A percentile compares a stretch with the other conserved stretches of the same genome.
Evolutionary conservation across 2,329 filamentous ascomycete genomes (phyloP).

Genomic region (Diatrype stigma): DNA sequence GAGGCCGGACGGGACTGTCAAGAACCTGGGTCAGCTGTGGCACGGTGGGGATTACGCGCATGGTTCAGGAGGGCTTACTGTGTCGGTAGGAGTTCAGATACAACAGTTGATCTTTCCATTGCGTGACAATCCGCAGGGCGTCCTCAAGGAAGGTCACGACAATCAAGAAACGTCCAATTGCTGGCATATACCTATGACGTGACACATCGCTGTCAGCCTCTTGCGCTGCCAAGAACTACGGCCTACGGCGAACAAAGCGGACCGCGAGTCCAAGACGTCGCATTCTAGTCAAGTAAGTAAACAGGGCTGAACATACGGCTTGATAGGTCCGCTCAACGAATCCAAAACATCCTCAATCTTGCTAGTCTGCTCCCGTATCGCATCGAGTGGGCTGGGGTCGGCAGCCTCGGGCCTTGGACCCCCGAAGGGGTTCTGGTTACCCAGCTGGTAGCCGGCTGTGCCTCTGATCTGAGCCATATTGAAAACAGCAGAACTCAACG

Average conservation of each 20-base stretch:
- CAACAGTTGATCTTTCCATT: constrained; percentile 92
- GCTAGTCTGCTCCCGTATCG: constrained; percentile 90
- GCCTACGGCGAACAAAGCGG: background rate
- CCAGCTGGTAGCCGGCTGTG: constrained; percentile 79
- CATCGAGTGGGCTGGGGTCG: constrained; percentile 76
- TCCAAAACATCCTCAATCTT: constrained; percentile 96
- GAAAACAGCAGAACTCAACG: constrained; percentile 2
- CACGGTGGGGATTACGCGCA: background rate
- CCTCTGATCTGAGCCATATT: constrained; percentile 51
- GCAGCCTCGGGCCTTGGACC: constrained; percentile 57
- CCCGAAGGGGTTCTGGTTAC: constrained; percentile 68
- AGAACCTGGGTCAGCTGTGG: constrained; percentile 16
- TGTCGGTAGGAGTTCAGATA: constrained; percentile 91
- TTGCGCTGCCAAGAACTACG: constrained; percentile 1
- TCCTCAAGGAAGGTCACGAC: constrained; percentile 98
- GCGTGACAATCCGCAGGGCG: constrained; percentile 90
- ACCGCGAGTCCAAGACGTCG: background rate
- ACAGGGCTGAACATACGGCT: constrained; percentile 67
- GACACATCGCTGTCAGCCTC: constrained; percentile 19
- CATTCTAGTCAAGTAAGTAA: background rate
- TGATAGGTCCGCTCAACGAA: constrained; percentile 81
- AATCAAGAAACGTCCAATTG: constrained; percentile 94
- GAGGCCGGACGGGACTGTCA: constrained; percentile 74
- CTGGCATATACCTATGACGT: constrained; percentile 73
- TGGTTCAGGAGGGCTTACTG: constrained; percentile 62